Percentiles rank a stretch among this genome's conserved stretches.
These are phyloP conservation scores for Primulina huaijiensis DNA, from an alignment of 257 asterid species.

Conservation along the genomic window DNA sequence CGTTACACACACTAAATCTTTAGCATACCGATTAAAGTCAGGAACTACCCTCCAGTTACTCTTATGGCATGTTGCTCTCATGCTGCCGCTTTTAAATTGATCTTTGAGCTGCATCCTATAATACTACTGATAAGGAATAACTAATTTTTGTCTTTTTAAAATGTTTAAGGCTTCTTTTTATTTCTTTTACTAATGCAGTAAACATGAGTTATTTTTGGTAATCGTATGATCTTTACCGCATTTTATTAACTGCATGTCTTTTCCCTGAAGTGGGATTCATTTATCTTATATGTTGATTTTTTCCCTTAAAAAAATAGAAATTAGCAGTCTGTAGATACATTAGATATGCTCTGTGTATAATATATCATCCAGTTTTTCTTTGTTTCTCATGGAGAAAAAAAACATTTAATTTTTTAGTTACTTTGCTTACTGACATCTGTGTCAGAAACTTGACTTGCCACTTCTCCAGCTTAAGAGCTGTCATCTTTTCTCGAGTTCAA, in stretches of 20 bases:
- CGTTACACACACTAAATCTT: not conserved
- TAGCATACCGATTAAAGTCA: not conserved
- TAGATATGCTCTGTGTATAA: not conserved
- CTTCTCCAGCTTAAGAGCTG: not conserved
- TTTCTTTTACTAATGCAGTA: slow-evolving; percentile 14
- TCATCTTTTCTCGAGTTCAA: not conserved
- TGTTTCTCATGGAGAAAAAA: no score
- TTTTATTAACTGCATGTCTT: not conserved
- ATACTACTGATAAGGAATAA: not conserved
- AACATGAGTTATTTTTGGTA: slow-evolving; percentile 8
- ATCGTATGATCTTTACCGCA: slow-evolving; percentile 5
- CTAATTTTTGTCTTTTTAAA: not conserved
- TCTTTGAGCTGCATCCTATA: not conserved
- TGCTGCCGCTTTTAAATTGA: slow-evolving; percentile 4
- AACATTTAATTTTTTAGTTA: no score
- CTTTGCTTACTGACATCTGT: no score
- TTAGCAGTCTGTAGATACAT: not conserved
- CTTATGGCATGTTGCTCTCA: not conserved
- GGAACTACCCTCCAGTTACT: not conserved
- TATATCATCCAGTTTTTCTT: not conserved
- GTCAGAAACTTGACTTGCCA: not conserved
- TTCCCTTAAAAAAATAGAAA: not conserved
- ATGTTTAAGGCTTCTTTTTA: slow-evolving; percentile 4
- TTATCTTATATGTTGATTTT: slow-evolving; percentile 1
- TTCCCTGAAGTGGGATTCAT: not conserved